Percentiles rank a stretch among this genome's conserved stretches.
phyloP scores from a whole-genome alignment of 1,284 basidiomycete species.

The Ceratobasidium sp. region DNA sequence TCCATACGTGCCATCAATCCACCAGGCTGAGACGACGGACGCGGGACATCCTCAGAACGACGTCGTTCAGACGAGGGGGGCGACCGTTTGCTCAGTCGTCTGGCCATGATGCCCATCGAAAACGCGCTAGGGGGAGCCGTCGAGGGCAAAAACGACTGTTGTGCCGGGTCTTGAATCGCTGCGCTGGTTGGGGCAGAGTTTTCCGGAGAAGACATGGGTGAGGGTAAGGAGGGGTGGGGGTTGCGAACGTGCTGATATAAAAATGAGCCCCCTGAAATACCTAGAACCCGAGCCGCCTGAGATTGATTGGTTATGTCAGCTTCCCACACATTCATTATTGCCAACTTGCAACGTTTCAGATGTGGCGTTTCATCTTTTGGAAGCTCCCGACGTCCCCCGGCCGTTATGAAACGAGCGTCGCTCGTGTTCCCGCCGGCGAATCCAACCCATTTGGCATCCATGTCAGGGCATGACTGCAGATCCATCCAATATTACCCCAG shows the following conservation, averaged over 20 bases:
- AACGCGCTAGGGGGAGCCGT: not conserved
- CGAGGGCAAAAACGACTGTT: conserved; percentile 30
- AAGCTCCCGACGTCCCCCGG: not conserved
- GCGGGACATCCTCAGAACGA: conserved; percentile 19
- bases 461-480: not conserved
- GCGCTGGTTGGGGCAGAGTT: not conserved
- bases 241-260: conserved; percentile 34
- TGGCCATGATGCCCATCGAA: conserved; percentile 9
- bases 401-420: not conserved
- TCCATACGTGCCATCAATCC: conserved; percentile 26
- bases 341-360: not conserved
- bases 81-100: conserved; percentile 25
- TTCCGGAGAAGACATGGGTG: conserved; percentile 14
- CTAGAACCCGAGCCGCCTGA: conserved; percentile 37
- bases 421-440: not conserved
- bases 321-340: not conserved
- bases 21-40: not conserved
- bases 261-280: conserved; percentile 7
- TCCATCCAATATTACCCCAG: no score
- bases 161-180: not conserved
- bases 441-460: not conserved
- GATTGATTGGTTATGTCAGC: conserved; percentile 5
- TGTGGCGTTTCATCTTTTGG: not conserved
- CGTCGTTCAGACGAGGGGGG: conserved; percentile 9
- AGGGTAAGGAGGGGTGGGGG: conserved; percentile 17